Conservation (phyloP, 2,329 filamentous ascomycete species). For the Colletotrichum liriopes region DNA sequence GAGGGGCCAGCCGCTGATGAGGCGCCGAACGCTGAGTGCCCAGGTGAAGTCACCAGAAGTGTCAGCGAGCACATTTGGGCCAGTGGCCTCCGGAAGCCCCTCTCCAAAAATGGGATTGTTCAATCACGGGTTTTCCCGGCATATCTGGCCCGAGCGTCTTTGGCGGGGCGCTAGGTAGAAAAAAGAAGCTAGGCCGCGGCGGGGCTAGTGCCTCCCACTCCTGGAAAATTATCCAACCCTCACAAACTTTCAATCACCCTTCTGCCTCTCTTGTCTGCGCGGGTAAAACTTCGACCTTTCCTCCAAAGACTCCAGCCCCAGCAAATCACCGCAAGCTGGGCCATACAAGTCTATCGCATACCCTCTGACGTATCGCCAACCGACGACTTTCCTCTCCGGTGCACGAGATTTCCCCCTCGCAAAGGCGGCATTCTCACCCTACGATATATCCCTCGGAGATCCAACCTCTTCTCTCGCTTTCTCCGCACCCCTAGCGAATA, state of each 20-base stretch:
- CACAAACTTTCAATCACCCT: conserved; percentile 55
- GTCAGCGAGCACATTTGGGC: not conserved
- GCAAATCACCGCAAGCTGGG: conserved; percentile 44
- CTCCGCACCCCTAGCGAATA: conserved; percentile 40
- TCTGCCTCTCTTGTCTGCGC: conserved; percentile 52
- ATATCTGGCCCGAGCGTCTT: conserved; percentile 25
- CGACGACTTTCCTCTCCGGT: conserved; percentile 37
- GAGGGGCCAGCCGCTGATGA: conserved; percentile 3
- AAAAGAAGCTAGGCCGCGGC: conserved; percentile 29
- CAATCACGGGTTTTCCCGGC: conserved; percentile 43
- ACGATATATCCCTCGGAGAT: conserved; percentile 39
- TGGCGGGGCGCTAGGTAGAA: conserved; percentile 42
- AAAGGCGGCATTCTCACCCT: conserved; percentile 15
- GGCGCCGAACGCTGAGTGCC: not conserved
- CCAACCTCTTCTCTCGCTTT: conserved; percentile 11
- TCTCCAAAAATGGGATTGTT: conserved; percentile 38
- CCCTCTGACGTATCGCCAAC: conserved; percentile 48
- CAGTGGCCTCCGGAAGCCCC: conserved; percentile 6
- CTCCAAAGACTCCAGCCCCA: conserved; percentile 56
- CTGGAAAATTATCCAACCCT: conserved; percentile 63
- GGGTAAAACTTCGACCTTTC: conserved; percentile 61
- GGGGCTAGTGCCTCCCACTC: conserved; percentile 59
- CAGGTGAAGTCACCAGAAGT: conserved; percentile 4
- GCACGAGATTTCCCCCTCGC: conserved; percentile 19
- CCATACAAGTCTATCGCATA: conserved; percentile 56